phyloP scores from a whole-genome alignment of 2,329 filamentous ascomycete genomes.

The Ciborinia camelliae region DNA sequence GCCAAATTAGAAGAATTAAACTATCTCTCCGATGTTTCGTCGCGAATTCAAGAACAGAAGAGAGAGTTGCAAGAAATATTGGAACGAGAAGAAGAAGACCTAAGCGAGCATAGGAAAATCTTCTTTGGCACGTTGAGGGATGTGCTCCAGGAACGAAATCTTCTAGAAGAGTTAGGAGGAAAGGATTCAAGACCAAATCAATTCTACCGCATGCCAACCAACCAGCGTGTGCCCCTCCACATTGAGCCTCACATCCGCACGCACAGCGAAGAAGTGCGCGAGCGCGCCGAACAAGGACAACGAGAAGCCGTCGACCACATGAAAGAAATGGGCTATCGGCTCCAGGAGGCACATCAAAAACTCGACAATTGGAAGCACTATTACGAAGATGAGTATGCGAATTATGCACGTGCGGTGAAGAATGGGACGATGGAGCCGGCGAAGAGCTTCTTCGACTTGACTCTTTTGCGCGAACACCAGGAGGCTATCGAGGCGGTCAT shows the following conservation, averaged over 20 bases:
- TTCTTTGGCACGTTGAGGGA: not conserved
- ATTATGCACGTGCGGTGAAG: slow-evolving; percentile 9
- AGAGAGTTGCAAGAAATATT: not conserved
- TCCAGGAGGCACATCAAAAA: slow-evolving; percentile 15
- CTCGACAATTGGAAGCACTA: slow-evolving; percentile 20
- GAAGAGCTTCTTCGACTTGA: slow-evolving; percentile 23
- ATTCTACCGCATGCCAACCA: not conserved
- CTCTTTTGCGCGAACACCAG: slow-evolving; percentile 16
- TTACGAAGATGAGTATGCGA: slow-evolving; percentile 16
- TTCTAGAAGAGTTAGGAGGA: not conserved
- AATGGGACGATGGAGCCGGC: slow-evolving; percentile 1
- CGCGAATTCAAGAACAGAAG: not conserved
- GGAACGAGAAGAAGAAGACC: not conserved
- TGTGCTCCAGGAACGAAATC: not conserved
- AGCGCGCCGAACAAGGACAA: not conserved
- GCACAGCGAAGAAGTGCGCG: not conserved
- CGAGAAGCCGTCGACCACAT: slow-evolving; percentile 12
- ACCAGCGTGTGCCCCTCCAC: not conserved
- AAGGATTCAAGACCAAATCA: not conserved
- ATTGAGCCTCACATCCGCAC: not conserved
- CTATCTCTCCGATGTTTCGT: not conserved
- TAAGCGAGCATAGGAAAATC: not conserved
- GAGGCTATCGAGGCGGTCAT: slow-evolving; percentile 13
- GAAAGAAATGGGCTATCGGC: not conserved
- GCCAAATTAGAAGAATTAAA: not conserved